Evolutionary conservation across 1,139 yeast genomes (phyloP).

Genomic region (Maudiozyma humilis): DNA sequence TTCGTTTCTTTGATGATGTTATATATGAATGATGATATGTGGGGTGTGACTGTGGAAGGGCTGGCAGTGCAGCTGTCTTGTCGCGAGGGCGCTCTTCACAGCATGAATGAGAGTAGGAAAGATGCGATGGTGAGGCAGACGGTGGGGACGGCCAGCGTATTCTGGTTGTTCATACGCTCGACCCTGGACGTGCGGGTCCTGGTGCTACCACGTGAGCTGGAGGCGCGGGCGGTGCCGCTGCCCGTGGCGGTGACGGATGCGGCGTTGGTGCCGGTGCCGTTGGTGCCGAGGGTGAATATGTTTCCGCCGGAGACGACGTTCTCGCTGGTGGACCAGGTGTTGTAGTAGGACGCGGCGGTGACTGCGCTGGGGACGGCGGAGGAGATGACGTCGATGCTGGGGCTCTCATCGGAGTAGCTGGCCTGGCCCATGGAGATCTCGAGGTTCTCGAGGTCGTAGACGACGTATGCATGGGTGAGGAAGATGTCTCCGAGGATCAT

Average conservation of each 20-base stretch:
- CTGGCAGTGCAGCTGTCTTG: too few relatives aligned
- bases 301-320: constrained; percentile 17
- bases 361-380: constrained; percentile 42
- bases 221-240: background rate
- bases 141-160: background rate
- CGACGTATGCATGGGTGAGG: constrained; percentile 65
- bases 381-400: constrained; percentile 38
- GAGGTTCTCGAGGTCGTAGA: constrained; percentile 61
- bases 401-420: constrained; percentile 32
- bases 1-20: background rate
- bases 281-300: constrained; percentile 17
- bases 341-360: constrained; percentile 34
- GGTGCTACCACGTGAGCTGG: background rate
- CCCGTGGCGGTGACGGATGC: background rate
- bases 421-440: constrained; percentile 67
- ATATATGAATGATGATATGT: background rate
- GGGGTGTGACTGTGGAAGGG: background rate
- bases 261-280: constrained; percentile 2
- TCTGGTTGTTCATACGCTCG: background rate
- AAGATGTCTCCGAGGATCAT: constrained; percentile 64
- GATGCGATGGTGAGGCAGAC: background rate
- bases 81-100: background rate
- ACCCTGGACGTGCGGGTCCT: background rate
- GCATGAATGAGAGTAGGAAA: constrained; percentile 1
- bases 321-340: constrained; percentile 30